phyloP scores from a whole-genome alignment of 441 rosid species.

The Populus tomentosa region DNA sequence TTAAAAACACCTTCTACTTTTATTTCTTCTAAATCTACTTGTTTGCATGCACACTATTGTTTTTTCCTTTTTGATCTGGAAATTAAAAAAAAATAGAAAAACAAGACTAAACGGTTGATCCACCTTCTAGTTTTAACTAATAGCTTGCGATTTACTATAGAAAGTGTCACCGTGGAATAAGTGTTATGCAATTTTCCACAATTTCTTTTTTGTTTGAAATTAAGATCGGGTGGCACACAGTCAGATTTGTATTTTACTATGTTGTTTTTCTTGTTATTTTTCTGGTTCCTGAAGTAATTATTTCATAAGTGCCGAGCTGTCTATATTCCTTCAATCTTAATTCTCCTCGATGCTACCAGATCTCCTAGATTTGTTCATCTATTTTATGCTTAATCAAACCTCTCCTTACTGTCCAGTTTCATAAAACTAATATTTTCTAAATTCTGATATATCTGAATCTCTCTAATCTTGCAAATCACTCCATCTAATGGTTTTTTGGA shows the following conservation, averaged over 20 bases:
- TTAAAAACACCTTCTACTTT: too few species aligned
- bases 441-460: neutral
- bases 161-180: constrained; percentile 19
- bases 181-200: too few species aligned
- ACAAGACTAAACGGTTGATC: too few species aligned
- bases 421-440: neutral
- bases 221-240: constrained; percentile 34
- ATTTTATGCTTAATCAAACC: neutral
- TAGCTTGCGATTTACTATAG: too few species aligned
- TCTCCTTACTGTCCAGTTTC: neutral
- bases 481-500: constrained; percentile 82
- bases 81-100: too few species aligned
- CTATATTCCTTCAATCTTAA: constrained; percentile 62
- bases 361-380: constrained; percentile 57
- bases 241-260: constrained; percentile 71
- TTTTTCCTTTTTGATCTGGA: too few species aligned
- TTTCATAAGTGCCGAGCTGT: constrained; percentile 78
- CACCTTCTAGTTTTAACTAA: too few species aligned
- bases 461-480: constrained; percentile 45
- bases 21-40: too few species aligned
- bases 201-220: too few species aligned
- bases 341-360: constrained; percentile 71
- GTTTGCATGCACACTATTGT: too few species aligned
- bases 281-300: constrained; percentile 80
- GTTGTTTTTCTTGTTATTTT: constrained; percentile 78